A percentile compares a stretch with the other conserved stretches of the same genome.
Evolutionary conservation across 1,284 basidiomycete species (phyloP).

Genomic region (Vanrija pseudolonga): DNA sequence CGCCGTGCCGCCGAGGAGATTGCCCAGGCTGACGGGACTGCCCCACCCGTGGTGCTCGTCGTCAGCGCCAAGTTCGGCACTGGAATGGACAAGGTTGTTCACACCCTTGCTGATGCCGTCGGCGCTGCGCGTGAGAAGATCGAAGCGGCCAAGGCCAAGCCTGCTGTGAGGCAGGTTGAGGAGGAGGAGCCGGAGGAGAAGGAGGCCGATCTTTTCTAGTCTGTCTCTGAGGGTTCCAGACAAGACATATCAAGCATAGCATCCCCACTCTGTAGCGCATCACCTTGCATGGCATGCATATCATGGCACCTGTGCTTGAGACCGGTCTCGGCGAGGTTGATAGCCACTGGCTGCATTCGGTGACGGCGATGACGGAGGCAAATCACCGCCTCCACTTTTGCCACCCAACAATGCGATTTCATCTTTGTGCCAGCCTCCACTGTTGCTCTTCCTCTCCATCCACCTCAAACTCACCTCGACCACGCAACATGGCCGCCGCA

Average conservation of each 20-base stretch:
- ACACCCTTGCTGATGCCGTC: constrained; percentile 63
- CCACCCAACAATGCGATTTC: not conserved
- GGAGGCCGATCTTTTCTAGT: constrained; percentile 8
- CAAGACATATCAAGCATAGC: not conserved
- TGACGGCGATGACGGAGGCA: too few relatives aligned
- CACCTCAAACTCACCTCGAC: not conserved
- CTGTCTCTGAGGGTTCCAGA: not conserved
- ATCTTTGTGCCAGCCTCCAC: not conserved
- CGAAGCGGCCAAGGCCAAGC: constrained; percentile 1
- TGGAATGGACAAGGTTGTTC: constrained; percentile 66
- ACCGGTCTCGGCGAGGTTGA: too few relatives aligned
- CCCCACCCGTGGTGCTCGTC: constrained; percentile 63
- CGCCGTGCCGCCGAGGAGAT: constrained; percentile 27
- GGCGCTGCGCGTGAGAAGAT: constrained; percentile 52
- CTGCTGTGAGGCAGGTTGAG: not conserved
- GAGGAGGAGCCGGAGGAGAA: not conserved
- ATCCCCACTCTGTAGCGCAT: not conserved
- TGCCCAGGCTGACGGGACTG: not conserved
- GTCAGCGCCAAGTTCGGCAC: constrained; percentile 76
- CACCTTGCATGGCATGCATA: not conserved
- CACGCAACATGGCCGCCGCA: constrained; percentile 6
- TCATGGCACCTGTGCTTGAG: not conserved
- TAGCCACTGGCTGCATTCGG: too few relatives aligned
- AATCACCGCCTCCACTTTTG: not conserved
- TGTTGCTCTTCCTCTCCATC: constrained; percentile 4